Evolutionary conservation across 306 rosid genomes (phyloP), one percentile per base, ranked within the genome.

Genomic region (Ammopiptanthus mongolicus): DNA sequence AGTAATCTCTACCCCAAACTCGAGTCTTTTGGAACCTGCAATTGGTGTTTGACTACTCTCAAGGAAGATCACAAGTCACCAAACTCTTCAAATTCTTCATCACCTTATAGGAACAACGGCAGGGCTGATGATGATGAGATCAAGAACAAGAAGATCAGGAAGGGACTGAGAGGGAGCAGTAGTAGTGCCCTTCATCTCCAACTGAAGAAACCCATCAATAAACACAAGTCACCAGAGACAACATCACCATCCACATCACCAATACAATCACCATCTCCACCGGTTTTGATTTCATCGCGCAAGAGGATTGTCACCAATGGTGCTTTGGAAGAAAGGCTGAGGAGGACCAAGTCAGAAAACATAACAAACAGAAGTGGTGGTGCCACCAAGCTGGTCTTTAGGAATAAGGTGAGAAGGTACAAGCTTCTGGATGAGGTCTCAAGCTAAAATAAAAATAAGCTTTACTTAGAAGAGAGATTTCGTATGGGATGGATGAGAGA

Each of bases 341-440:
- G 88, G 50, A 86, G 93, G 67, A 89, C 92, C 9, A 82, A 81
- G 65, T 90, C 97, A 8, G 96, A 86, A 75, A 78, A 82, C 6
- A 82, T 86, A 29, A 63, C 91, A 17, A 85, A 79, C 8, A 65
- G 37, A 6, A 79, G 1, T 36, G 10, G 8, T 8, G 86, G 86
- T 81, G 67, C 81, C 69, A 79, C 84, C 8, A 89, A 74, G 69
- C 97, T 64, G 37, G 89, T 86, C 15, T 87, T 89, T 48, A 89
- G 93, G 90, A 90, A 87, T 56, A 95, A 90, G 87, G 98, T 88
- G 4, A 90, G 99, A 82, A 92, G 97, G 93, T 95, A 95, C 71
- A 95, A 92, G 86, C 97, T 92, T 81, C 78, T 95, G 80, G 99
- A 95, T 56, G 97, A 92, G 83, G 99, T 95, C 85, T 90, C 99